phyloP scores from a whole-genome alignment of 148 eudicot species.

The Fallopia convolvulus region DNA sequence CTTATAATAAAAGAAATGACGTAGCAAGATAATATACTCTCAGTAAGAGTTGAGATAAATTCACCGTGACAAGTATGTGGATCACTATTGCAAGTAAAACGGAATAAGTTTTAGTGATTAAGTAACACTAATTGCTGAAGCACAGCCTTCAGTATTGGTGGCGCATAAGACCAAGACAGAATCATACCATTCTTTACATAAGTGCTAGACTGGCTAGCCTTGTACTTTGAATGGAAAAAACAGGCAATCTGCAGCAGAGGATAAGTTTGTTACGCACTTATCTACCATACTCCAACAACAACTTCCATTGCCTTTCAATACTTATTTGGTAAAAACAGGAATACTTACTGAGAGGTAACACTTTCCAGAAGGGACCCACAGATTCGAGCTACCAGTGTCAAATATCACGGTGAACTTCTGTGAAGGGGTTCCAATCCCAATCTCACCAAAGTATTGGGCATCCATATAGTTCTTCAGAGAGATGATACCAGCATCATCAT shows the following conservation, averaged over 20 bases:
- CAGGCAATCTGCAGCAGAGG: conserved; percentile 58
- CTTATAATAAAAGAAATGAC: background rate
- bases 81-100: background rate
- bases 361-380: conserved; percentile 87
- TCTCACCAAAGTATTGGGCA: conserved; percentile 89
- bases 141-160: background rate
- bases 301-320: background rate
- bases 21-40: background rate
- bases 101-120: background rate
- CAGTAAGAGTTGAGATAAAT: background rate
- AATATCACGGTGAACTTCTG: conserved; percentile 85
- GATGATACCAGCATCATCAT: conserved; percentile 44
- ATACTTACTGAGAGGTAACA: conserved; percentile 75
- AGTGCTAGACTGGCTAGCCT: conserved; percentile 62
- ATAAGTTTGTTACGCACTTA: background rate
- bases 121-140: background rate
- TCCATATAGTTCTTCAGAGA: conserved; percentile 70
- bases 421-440: conserved; percentile 84
- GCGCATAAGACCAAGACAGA: background rate
- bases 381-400: conserved; percentile 91
- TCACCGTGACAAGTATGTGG: background rate
- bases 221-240: conserved; percentile 72
- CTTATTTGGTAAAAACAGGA: background rate
- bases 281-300: background rate
- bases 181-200: conserved; percentile 62